Base-by-base conservation (phyloP, 208 protist genomes). In the Trypanosoma theileri region DNA sequence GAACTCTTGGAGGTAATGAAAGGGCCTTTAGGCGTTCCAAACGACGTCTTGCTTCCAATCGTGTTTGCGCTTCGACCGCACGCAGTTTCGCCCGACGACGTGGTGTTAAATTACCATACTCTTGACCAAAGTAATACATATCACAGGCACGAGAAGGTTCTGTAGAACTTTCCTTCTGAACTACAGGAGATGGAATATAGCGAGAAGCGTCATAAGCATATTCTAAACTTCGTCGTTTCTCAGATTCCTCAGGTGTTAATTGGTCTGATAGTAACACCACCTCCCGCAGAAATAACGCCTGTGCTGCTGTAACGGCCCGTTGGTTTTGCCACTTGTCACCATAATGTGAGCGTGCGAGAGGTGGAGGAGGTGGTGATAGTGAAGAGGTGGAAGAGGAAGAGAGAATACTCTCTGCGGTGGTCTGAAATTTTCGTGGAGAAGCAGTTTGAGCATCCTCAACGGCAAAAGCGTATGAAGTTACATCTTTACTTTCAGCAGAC, bases 61-160 rank as follows among this genome's bases (percentile, higher is more conserved):
- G 72, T 35, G 75, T 77, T 24, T 56, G 71, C 40, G 84, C 87
- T 59, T 88, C 76, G 4, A 58, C 77, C 0, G 73, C 82, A 24
- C 57, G 66, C n/a, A 78, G 59, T 58, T 68, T 59, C 14, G 50
- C 55, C 14, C 66, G 45, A 24, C 52, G 66, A 4, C 42, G 66
- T 41, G 64, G 66, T 44, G 66, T 67, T 41, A 73, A 35, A 13
- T 40, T 59, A 48, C 54, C n/a, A 12, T 35, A 22, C 35, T 73
- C 67, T 14, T 67, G 45, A 24, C 73, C 73, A 68, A 71, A 78
- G 48, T 51, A 78, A 59, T 78, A 69, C 2, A 68, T 16, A 53
- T 78, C 67, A 67, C 73, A 78, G 19, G 73, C 35, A 9, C 66
- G 42, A 21, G 53, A 16, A 50, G 54, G 24, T 46, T 26, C 40